Conservation (phyloP, 208 protist species). For the Acanthamoeba triangularis region DNA sequence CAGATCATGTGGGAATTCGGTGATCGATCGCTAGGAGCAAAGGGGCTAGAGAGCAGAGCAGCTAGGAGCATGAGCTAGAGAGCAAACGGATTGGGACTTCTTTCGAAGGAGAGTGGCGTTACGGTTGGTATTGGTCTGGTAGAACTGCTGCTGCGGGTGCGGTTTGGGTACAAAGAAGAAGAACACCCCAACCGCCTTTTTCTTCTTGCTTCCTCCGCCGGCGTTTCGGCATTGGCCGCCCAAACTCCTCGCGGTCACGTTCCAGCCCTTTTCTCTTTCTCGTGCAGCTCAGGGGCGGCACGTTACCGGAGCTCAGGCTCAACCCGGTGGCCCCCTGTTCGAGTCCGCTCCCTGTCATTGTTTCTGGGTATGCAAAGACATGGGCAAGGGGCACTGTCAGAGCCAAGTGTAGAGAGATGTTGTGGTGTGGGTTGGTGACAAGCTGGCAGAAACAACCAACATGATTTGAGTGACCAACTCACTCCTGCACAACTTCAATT, state of each 20-base stretch:
- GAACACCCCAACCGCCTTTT: background rate
- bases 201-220: background rate
- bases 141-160: background rate
- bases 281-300: no score
- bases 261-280: background rate
- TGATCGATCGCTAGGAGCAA: background rate
- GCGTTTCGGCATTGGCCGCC: background rate
- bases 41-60: background rate
- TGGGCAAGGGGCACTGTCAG: no score
- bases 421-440: no score
- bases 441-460: no score
- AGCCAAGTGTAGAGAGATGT: no score
- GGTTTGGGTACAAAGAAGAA: background rate
- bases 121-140: background rate
- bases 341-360: no score
- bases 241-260: background rate
- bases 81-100: background rate
- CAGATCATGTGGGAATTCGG: no score
- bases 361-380: no score
- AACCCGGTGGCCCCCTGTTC: no score
- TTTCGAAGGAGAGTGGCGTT: background rate
- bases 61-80: background rate
- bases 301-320: no score
- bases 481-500: no score
- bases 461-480: no score